Percentiles rank a stretch among this genome's conserved stretches.
phyloP scores from a whole-genome alignment of 2,329 filamentous ascomycete genomes.

The Blastomyces emzantsi region DNA sequence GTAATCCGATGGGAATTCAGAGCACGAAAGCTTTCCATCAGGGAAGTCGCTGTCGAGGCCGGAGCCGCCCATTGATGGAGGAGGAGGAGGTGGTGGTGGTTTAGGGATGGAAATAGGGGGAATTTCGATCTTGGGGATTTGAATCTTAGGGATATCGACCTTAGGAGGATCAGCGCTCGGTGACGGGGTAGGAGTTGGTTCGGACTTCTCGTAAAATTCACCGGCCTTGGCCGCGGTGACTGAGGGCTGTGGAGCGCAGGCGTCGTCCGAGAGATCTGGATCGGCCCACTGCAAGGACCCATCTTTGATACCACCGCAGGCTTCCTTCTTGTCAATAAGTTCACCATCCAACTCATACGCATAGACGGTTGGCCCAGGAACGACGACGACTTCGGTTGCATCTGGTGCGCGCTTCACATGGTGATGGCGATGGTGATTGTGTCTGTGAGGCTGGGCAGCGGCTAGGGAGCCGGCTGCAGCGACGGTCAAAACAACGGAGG shows the following conservation, averaged over 20 bases:
- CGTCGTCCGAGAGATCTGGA: slow-evolving; percentile 50
- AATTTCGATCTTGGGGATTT: slow-evolving; percentile 12
- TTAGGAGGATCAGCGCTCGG: slow-evolving; percentile 12
- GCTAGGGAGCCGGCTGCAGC: slow-evolving; percentile 37
- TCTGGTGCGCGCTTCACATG: slow-evolving; percentile 34
- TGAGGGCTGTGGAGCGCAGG: slow-evolving; percentile 30
- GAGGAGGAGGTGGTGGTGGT: slow-evolving; percentile 21
- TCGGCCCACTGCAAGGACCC: slow-evolving; percentile 58
- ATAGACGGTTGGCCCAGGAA: slow-evolving; percentile 54
- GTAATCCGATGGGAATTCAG: slow-evolving; percentile 66
- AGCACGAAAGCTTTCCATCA: slow-evolving; percentile 62
- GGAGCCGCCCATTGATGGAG: slow-evolving; percentile 23
- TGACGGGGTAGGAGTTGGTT: slow-evolving; percentile 18
- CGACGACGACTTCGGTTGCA: slow-evolving; percentile 44
- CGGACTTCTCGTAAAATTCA: slow-evolving; percentile 17
- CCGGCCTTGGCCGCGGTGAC: slow-evolving; percentile 8
- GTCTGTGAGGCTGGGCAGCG: slow-evolving; percentile 34
- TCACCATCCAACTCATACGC: slow-evolving; percentile 64
- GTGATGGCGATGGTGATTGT: slow-evolving; percentile 29
- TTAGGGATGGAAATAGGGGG: slow-evolving; percentile 20
- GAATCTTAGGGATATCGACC: slow-evolving; percentile 11
- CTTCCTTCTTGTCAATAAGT: slow-evolving; percentile 53
- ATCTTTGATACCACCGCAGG: slow-evolving; percentile 60
- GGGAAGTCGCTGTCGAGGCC: slow-evolving; percentile 65
- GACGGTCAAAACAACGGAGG: slow-evolving; percentile 31